These are phyloP conservation scores for Aspergillus campestris DNA, from an alignment of 495 filamentous ascomycete species.

Conservation along the genomic window DNA sequence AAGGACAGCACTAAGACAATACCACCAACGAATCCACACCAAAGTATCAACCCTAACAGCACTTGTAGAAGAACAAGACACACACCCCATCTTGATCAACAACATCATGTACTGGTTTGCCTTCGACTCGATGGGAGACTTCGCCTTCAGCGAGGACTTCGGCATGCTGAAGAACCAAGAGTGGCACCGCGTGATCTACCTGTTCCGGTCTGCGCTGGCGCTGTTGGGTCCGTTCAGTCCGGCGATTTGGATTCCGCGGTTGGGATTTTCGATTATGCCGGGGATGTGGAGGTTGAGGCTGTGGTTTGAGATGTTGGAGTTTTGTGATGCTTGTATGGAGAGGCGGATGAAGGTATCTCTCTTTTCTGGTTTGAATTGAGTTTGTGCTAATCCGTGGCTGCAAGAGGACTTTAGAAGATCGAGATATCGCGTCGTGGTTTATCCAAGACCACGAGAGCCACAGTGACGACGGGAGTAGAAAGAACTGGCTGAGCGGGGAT, in stretches of 20 bases:
- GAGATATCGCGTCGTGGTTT: no score
- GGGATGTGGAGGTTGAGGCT: no score
- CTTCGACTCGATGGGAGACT: conserved; percentile 36
- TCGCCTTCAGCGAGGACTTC: conserved; percentile 29
- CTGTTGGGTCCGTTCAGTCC: conserved; percentile 1
- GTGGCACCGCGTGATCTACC: conserved; percentile 16
- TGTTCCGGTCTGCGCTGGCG: conserved; percentile 6
- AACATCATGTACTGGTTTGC: conserved; percentile 18
- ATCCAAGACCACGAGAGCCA: no score
- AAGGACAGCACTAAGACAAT: no score
- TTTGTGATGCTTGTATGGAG: no score
- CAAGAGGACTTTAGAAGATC: no score
- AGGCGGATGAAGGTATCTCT: no score
- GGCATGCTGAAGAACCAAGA: conserved; percentile 20
- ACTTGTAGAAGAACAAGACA: no score
- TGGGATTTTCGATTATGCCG: neutral
- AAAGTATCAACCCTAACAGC: conserved; percentile 10
- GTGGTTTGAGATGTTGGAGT: no score
- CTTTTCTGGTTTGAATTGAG: no score
- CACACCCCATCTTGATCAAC: conserved; percentile 10
- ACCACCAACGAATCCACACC: conserved; percentile 10
- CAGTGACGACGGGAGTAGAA: no score
- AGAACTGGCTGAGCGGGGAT: conserved; percentile 10
- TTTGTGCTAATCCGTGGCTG: no score
- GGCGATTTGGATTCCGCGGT: neutral